Base-by-base conservation (phyloP, 768 basidiomycete genomes). In the Amanita rubescens region DNA sequence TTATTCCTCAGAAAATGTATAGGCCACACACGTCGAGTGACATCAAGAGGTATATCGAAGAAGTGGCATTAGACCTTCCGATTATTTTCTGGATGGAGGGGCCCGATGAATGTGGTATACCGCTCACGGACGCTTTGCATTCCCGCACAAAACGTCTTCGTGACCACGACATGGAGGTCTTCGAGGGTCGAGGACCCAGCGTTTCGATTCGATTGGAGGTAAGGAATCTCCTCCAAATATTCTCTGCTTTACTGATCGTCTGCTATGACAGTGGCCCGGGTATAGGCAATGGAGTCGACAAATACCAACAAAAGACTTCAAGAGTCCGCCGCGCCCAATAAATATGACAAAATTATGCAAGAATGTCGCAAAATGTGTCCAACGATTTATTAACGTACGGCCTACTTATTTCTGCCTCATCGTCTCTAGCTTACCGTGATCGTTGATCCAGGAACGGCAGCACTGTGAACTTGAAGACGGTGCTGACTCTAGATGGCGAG, bases 301-400 rank as follows among this genome's bases (percentile, higher is more conserved):
- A 63, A 90, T 90, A 56, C 88, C 88, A 7, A 90, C 87, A 1
- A 81, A 82, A 65, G 87, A 90, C 66, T 90, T 89, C 64, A 77
- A 79, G 35, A 88, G 79, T 57, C 87, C 88, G 0, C 88, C 86
- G 35, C 78, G 84, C 5, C 87, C 84, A 3, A 87, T 90, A 59
- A 90, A 87, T 1, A 75, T 78, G 49, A 77, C 79, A 17, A 90
- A 90, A 62, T 73, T 90, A 14, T 87, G 85, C 0, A 87, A 87
- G 63, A 89, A 88, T 52, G 78, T 90, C 7, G 87, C 87, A 1
- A 88, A 86, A 66, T 85, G 85, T 58, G 75, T 90, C 7, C 72
- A 78, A 41, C 79, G 85, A 37, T 90, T 90, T 65, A 81, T 82
- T 55, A 65, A 70, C 47, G 85, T 84, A 63, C 10, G 78, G 58